A percentile compares a stretch with the other conserved stretches of the same genome.
Conservation (phyloP, 192 early-diverging fungal genomes). For the Coemansia sp. region DNA sequence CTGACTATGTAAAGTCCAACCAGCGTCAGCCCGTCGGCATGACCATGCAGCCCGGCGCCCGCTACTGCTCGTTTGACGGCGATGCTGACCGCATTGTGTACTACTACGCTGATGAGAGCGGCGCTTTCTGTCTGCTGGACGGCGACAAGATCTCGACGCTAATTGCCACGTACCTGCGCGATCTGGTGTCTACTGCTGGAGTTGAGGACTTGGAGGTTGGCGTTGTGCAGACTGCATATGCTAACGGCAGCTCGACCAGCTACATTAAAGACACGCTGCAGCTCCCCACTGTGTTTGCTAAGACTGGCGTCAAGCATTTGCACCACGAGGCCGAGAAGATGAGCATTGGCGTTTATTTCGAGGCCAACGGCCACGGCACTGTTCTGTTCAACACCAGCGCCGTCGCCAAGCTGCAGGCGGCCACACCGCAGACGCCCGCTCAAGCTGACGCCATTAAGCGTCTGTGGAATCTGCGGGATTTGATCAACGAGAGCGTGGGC, state of each 20-base stretch:
- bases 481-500: conserved; percentile 99
- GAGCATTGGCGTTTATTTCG: conserved; percentile 99
- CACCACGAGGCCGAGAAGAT: conserved; percentile 98
- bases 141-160: conserved; percentile 99
- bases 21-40: conserved; percentile 77
- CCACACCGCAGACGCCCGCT: conserved; percentile 61
- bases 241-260: conserved; percentile 93
- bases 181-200: conserved; percentile 78
- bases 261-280: conserved; percentile 88
- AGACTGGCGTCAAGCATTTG: conserved; percentile 98
- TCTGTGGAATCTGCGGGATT: conserved; percentile 80
- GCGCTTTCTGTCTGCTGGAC: conserved; percentile 87
- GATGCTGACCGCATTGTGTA: conserved; percentile 98
- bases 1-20: conserved; percentile 95
- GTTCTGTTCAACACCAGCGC: conserved; percentile 91
- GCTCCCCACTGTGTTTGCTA: conserved; percentile 93
- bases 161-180: conserved; percentile 91
- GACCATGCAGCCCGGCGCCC: conserved; percentile 62
- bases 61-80: conserved; percentile 92
- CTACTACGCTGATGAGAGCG: conserved; percentile 79
- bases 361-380: conserved; percentile 99
- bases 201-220: conserved; percentile 81
- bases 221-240: conserved; percentile 98
- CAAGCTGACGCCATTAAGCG: conserved; percentile 75
- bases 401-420: conserved; percentile 53